phyloP scores from a whole-genome alignment of 371 early-diverging fungal genomes.

The Fennellomyces sp. region DNA sequence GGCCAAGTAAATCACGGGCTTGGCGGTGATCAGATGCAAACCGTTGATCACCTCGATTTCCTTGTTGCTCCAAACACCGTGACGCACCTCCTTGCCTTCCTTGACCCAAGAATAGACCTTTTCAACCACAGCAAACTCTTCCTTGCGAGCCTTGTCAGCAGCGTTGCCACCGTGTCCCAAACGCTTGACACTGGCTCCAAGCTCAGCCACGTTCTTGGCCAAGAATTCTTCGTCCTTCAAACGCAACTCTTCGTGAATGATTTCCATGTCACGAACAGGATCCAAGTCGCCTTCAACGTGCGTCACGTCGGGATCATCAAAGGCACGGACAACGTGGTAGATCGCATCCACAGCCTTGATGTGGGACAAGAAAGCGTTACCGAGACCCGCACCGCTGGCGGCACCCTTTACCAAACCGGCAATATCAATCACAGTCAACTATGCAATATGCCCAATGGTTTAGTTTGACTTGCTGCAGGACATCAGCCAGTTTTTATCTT shows the following conservation, averaged over 20 bases:
- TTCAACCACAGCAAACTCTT: constrained; percentile 76
- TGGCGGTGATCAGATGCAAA: constrained; percentile 94
- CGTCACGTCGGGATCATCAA: constrained; percentile 85
- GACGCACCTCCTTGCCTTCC: constrained; percentile 82
- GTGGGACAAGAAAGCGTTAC: constrained; percentile 98
- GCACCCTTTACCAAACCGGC: constrained; percentile 99
- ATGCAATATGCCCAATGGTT: not conserved
- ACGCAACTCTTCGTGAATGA: constrained; percentile 96
- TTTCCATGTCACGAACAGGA: constrained; percentile 94
- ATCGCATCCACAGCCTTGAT: constrained; percentile 98
- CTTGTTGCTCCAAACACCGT: constrained; percentile 89
- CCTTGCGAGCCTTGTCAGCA: constrained; percentile 90
- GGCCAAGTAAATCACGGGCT: constrained; percentile 97
- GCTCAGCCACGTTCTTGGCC: constrained; percentile 66
- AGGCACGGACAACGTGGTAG: constrained; percentile 96
- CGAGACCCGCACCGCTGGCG: constrained; percentile 90
- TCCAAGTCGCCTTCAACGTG: constrained; percentile 98
- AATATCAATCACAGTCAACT: constrained; percentile 97
- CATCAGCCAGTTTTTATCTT: constrained; percentile 10
- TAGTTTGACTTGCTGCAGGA: not conserved
- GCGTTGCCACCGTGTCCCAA: constrained; percentile 79
- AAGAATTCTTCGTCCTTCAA: constrained; percentile 94
- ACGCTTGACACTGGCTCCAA: constrained; percentile 60
- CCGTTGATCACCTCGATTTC: constrained; percentile 93
- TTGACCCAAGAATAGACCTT: constrained; percentile 80